A percentile compares a stretch with the other conserved stretches of the same genome.
Conservation (phyloP, 805 yeast species). For the Candida taoyuanica region DNA sequence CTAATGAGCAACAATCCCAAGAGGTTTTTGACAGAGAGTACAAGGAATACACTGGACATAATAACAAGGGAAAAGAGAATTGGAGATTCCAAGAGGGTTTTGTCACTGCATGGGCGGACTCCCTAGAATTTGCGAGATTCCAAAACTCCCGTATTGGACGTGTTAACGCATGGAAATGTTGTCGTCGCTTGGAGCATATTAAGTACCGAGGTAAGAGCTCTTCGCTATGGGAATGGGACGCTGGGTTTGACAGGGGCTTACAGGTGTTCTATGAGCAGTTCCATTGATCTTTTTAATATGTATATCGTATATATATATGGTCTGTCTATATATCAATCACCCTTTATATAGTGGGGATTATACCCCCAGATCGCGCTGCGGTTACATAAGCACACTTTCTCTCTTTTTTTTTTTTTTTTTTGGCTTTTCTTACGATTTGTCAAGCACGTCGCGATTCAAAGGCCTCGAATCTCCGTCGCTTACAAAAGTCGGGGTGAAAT, state of each 20-base stretch:
- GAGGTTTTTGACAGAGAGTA: conserved; percentile 34
- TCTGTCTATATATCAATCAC: too few relatives aligned
- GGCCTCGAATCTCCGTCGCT: too few relatives aligned
- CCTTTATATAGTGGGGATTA: too few relatives aligned
- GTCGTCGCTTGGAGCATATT: conserved; percentile 61
- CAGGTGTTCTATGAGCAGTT: conserved; percentile 3
- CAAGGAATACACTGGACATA: conserved; percentile 54
- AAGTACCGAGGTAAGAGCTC: conserved; percentile 48
- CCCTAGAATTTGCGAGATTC: conserved; percentile 60
- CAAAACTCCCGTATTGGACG: conserved; percentile 75
- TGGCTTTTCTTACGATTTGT: too few relatives aligned
- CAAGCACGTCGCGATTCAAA: not conserved
- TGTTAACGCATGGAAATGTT: conserved; percentile 57
- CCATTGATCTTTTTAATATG: not conserved
- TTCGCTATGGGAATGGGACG: conserved; percentile 84
- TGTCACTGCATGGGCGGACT: conserved; percentile 69
- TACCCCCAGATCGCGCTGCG: not conserved
- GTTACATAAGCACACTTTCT: not conserved
- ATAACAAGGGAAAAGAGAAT: conserved; percentile 70
- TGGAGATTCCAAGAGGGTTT: conserved; percentile 81
- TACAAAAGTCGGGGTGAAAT: too few relatives aligned
- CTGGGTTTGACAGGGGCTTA: conserved; percentile 70
- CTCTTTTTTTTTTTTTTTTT: not conserved
- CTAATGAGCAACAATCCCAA: conserved; percentile 40
- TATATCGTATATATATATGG: too few relatives aligned